phyloP scores from a whole-genome alignment of 1,284 basidiomycete species.

The Exobasidium rhododendri region DNA sequence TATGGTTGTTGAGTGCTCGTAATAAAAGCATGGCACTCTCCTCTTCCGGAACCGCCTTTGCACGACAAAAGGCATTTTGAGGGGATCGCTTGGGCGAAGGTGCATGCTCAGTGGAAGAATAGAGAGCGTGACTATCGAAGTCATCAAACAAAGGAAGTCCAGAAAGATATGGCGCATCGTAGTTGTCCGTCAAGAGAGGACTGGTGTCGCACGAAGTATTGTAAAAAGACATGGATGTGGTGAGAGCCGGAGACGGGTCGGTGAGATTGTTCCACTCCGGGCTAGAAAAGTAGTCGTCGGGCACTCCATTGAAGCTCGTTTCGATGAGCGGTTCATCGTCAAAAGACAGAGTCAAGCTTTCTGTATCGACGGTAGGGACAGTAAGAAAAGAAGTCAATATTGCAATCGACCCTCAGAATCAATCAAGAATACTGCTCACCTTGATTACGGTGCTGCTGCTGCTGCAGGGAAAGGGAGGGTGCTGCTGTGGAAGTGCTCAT shows the following conservation, averaged over 20 bases:
- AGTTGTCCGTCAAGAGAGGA: constrained; percentile 42
- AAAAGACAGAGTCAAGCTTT: constrained; percentile 7
- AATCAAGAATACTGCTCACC: too few species aligned
- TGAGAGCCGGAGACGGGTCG: constrained; percentile 46
- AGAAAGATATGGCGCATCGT: constrained; percentile 20
- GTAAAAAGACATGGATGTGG: constrained; percentile 46
- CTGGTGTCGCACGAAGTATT: constrained; percentile 45
- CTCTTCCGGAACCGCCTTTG: constrained; percentile 21
- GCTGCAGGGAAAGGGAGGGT: neutral
- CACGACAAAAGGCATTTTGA: neutral
- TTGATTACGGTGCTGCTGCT: constrained; percentile 3
- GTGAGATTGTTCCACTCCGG: constrained; percentile 31
- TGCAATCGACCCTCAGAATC: too few species aligned
- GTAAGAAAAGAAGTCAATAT: neutral
- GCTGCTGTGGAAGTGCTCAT: neutral
- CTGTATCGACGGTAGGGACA: neutral
- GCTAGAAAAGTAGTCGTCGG: constrained; percentile 42
- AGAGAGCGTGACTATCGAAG: constrained; percentile 23
- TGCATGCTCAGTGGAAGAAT: constrained; percentile 33
- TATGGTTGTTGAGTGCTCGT: constrained; percentile 20
- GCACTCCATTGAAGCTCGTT: neutral
- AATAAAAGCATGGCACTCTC: constrained; percentile 33
- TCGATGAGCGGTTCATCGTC: neutral
- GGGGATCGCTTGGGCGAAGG: constrained; percentile 22
- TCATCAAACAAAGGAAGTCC: constrained; percentile 40